Evolutionary conservation across 148 eudicot genomes (phyloP).

Genomic region (Suaeda aralocaspica): DNA sequence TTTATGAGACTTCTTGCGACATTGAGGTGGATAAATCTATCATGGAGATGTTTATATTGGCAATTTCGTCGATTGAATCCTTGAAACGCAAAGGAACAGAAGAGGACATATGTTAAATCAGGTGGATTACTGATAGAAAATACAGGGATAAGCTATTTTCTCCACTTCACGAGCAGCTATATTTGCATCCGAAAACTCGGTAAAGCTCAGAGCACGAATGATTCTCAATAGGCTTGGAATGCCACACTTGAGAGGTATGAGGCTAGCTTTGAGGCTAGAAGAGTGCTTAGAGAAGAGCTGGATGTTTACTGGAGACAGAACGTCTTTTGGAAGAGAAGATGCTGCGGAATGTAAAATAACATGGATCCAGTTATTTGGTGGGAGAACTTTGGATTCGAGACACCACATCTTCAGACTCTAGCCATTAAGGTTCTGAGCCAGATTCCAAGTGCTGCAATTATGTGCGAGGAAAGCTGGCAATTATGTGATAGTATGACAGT

Average conservation of each 20-base stretch:
- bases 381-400: constrained; percentile 49
- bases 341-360: constrained; percentile 34
- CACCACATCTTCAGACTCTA: constrained; percentile 33
- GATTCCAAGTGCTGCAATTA: constrained; percentile 31
- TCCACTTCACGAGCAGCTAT: constrained; percentile 42
- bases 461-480: constrained; percentile 35
- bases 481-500: constrained; percentile 31
- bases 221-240: constrained; percentile 35
- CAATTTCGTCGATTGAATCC: constrained; percentile 32
- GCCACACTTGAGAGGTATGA: constrained; percentile 35
- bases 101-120: constrained; percentile 21
- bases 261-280: constrained; percentile 21
- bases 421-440: constrained; percentile 41
- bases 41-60: constrained; percentile 40
- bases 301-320: constrained; percentile 27
- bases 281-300: constrained; percentile 31
- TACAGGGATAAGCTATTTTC: constrained; percentile 39
- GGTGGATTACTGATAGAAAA: constrained; percentile 31
- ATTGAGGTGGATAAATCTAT: constrained; percentile 28
- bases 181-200: constrained; percentile 36
- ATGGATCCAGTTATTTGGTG: constrained; percentile 52
- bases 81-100: constrained; percentile 24
- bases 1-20: constrained; percentile 23
- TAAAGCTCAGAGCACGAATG: constrained; percentile 30
- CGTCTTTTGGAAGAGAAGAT: constrained; percentile 39